Evolutionary conservation across 768 basidiomycete genomes (phyloP), one percentile per base, ranked within the genome.

Genomic region (Auriscalpium vulgare): DNA sequence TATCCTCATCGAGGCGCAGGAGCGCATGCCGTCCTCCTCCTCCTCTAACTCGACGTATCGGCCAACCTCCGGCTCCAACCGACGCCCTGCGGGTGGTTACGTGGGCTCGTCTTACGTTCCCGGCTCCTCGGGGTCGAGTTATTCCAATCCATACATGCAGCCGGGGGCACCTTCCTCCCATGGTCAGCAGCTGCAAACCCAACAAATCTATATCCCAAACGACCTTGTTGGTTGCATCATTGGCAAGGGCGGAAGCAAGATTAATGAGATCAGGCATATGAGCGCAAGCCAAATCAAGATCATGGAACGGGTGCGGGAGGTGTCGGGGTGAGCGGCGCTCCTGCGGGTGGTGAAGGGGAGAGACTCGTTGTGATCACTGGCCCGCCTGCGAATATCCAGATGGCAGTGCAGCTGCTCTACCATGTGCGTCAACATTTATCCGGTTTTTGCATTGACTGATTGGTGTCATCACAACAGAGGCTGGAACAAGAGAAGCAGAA

Each of bases 121-220:
- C n/a, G 81, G 83, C 62, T 80, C 78, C n/a, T 80, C 81, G n/a
- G 79, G 80, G 5, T 43, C 40, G 7, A 5, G 4, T 43, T 84
- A 83, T 62, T 75, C 77, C 38, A 75, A 76, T 51, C 74, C 78
- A 7, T 82, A 69, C 51, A 40, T 68, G 13, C 64, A 62, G 1
- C 52, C 56, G 36, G 55, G 50, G 37, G 54, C 47, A 45, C 57
- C 58, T 29, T 64, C 56, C 13, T 81, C 83, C 45, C 21, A 19
- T 14, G 43, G 52, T 19, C 80, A 81, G 61, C 87, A 88, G 67
- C 71, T 95, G 54, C 93, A 97, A 71, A 97, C 93, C 4, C 97
- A 99, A 67, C 93, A 97, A 69, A 97, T 99, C 59, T 99, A 88
- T 69, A 97, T 99, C 61, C 97, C 97, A 8, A 97, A 97, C 67